Conservation (phyloP, 768 basidiomycete genomes). For the Pulveroboletus sp. region DNA sequence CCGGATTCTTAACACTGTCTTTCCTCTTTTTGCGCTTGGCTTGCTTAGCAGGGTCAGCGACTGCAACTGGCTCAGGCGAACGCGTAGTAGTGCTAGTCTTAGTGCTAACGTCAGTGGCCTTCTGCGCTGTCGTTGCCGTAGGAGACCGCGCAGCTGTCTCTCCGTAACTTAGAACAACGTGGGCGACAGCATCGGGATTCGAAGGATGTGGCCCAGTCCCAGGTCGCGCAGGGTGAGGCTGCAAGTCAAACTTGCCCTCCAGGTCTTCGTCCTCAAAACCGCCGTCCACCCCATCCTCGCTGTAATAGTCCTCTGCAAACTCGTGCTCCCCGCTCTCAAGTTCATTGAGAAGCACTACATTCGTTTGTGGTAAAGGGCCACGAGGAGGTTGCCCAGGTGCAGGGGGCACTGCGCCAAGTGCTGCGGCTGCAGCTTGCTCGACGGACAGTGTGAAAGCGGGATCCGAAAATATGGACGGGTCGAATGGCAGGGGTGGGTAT, state of each 20-base stretch:
- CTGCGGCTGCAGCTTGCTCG: conserved; percentile 42
- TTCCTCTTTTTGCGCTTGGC: conserved; percentile 46
- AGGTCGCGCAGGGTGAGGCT: conserved; percentile 22
- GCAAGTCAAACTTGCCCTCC: conserved; percentile 28
- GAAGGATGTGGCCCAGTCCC: conserved; percentile 12
- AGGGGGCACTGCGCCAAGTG: conserved; percentile 26
- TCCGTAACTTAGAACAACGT: conserved; percentile 40
- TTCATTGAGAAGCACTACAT: conserved; percentile 38
- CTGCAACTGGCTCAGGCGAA: conserved; percentile 18
- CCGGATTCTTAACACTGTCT: conserved; percentile 21
- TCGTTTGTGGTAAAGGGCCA: conserved; percentile 29
- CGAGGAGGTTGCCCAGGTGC: conserved; percentile 31
- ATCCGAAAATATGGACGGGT: conserved; percentile 51
- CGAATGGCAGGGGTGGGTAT: conserved; percentile 42
- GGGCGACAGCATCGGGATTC: conserved; percentile 30
- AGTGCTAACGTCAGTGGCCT: conserved; percentile 20
- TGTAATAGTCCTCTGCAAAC: conserved; percentile 40
- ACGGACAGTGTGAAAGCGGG: conserved; percentile 48
- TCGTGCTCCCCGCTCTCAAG: conserved; percentile 34
- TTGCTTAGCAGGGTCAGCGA: conserved; percentile 19
- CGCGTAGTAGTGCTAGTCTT: conserved; percentile 26
- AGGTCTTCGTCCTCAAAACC: conserved; percentile 37
- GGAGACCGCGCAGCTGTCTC: conserved; percentile 22
- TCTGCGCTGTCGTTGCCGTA: conserved; percentile 2
- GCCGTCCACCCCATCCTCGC: conserved; percentile 44